Evolutionary conservation across 306 rosid species (phyloP), one percentile per base, ranked within the genome.

Genomic region (Acmispon strigosus): DNA sequence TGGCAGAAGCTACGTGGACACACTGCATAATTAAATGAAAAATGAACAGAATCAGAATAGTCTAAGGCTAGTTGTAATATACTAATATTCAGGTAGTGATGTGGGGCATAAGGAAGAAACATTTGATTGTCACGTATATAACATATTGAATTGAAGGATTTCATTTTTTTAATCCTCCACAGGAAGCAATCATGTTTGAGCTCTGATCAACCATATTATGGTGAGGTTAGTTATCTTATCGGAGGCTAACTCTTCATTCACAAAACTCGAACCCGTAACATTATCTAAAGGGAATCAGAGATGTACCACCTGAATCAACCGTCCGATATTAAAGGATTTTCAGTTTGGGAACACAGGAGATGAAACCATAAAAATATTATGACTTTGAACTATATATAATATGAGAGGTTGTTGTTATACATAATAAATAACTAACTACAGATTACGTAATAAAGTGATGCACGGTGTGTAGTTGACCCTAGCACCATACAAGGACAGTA

Each of bases 401-500:
- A 8, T 11, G 34, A 22, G 13, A 39, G 37, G 9, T 56, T 55
- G 32, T 55, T 7, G 66, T 70, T 67, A 52, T 49, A 52, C 16
- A 32, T 18, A 50, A 43, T 72, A 76, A 56, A 65, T 19, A 49
- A 80, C 16, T 61, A 34, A 80, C 16, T 61, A 34, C 47, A 60
- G 20, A 62, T 68, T 39, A 48, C 62, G 47, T 64, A 66, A 78
- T 22, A 66, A 71, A 72, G 52, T 72, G 68, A 51, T 70, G 71
- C 41, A 74, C 16, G 74, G 66, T 20, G 5, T 27, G 1, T 41
- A 77, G 81, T 80, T 80, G 88, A 80, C 86, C 66, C 80, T 81
- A 43, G 66, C 63, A 72, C 87, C 58, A 42, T 24, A 66, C 48
- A 66, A 73, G 56, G 67, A 72, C 76, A 66, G 62, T 22, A 61